Evolutionary conservation across 1,284 basidiomycete genomes (phyloP), one percentile per base, ranked within the genome.

Genomic region (Inonotus obliquus): DNA sequence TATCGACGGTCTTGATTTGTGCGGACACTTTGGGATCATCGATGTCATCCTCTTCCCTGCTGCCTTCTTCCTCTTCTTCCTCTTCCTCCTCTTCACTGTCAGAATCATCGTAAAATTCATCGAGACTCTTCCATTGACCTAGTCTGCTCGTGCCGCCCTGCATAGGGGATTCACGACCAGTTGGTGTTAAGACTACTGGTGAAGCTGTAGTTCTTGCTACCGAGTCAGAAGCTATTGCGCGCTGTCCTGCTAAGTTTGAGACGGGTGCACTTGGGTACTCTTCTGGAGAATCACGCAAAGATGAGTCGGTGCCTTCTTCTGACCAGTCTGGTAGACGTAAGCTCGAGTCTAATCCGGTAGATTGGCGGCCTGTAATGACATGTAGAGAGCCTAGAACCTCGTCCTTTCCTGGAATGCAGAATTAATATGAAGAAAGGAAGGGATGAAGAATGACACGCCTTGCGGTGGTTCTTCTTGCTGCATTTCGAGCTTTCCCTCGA

Each of bases 401-500:
- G 21, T n/a, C 54, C 66, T 32, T 60, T 69, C 68, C 67, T 44
- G 52, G 41, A 17, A 59, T 63, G n/a, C 73, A 48, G 29, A 37
- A 32, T 57, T 29, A 48, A 29, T 19, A 37, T 27, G n/a, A 5
- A 68, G 52, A 5, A 19, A 75, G 81, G 38, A 49, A 56, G n/a
- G 37, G 35, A 14, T 17, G 23, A 48, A 45, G 14, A n/a, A 25
- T 17, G 11, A 59, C 69, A 7, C 58, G 71, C 72, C 68, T 45
- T 57, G 44, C 14, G 58, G 64, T 14, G 73, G 68, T 2, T 74
- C 74, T 29, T 75, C 73, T 51, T 83, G 78, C 7, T 73, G 67
- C 5, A 78, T 74, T 13, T 74, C 75, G 4, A 75, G 72, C 68
- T 93, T 90, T 6, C 89, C 87, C 27, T 91, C 85, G 61, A 94